A percentile compares a stretch with the other conserved stretches of the same genome.
Evolutionary conservation across 768 basidiomycete genomes (phyloP).

Genomic region (Phaffia australis): DNA sequence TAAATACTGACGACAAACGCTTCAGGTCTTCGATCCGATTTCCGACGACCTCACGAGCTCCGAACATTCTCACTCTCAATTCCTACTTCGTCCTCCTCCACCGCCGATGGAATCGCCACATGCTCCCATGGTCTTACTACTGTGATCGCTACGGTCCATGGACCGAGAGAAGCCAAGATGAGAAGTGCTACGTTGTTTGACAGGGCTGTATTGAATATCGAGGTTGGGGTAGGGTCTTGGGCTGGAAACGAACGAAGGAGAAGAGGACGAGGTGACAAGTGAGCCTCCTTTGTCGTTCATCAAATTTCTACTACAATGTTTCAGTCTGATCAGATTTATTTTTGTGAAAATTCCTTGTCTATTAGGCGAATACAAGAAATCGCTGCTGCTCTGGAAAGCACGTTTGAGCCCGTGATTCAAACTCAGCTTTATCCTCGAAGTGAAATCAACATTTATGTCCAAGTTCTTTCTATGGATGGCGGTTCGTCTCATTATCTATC

Average conservation of each 20-base stretch:
- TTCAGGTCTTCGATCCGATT: slow-evolving; percentile 66
- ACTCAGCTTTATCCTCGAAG: slow-evolving; percentile 83
- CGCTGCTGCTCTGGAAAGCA: slow-evolving; percentile 74
- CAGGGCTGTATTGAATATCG: slow-evolving; percentile 78
- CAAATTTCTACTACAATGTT: slow-evolving; percentile 4
- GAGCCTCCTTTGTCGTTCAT: slow-evolving; percentile 37
- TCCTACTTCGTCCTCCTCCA: slow-evolving; percentile 32
- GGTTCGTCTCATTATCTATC: slow-evolving; percentile 33
- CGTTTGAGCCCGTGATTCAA: slow-evolving; percentile 91
- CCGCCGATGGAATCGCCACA: slow-evolving; percentile 71
- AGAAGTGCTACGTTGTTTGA: slow-evolving; percentile 67
- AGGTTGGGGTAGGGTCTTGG: slow-evolving; percentile 76
- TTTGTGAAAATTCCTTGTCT: slow-evolving; percentile 5
- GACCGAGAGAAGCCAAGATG: slow-evolving; percentile 77
- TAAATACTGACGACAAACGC: slow-evolving; percentile 27
- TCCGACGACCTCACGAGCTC: slow-evolving; percentile 81
- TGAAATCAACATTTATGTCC: slow-evolving; percentile 86
- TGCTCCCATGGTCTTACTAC: slow-evolving; percentile 84
- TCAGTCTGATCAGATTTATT: slow-evolving; percentile 17
- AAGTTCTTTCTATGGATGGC: slow-evolving; percentile 88
- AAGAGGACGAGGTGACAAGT: slow-evolving; percentile 78
- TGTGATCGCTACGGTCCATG: slow-evolving; percentile 77
- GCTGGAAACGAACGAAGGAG: slow-evolving; percentile 63
- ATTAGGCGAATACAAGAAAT: slow-evolving; percentile 75
- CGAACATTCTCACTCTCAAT: slow-evolving; percentile 71